Conservation (phyloP, 495 filamentous ascomycete species). For the Lasiosphaeris hirsuta region DNA sequence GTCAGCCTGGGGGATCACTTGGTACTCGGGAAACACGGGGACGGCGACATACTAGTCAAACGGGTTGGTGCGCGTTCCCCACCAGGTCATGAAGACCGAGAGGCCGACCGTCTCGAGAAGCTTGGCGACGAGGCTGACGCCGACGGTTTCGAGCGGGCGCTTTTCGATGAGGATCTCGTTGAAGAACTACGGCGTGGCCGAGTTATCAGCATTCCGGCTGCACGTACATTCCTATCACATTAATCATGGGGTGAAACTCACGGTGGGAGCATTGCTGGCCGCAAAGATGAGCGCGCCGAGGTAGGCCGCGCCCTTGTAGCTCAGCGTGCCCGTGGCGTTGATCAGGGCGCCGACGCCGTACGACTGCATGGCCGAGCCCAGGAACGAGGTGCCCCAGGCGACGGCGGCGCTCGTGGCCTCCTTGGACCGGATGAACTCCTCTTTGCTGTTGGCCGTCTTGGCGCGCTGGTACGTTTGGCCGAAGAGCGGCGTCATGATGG, state of each 20-base stretch:
- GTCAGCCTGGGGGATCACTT: background rate
- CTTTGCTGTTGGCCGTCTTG: slow-evolving; percentile 86
- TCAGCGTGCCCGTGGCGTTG: slow-evolving; percentile 90
- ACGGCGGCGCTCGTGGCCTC: slow-evolving; percentile 84
- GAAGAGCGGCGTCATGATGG: slow-evolving; percentile 82
- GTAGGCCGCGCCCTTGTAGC: slow-evolving; percentile 96
- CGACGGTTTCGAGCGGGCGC: slow-evolving; percentile 83
- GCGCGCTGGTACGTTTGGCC: slow-evolving; percentile 94
- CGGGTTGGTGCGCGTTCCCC: slow-evolving; percentile 90
- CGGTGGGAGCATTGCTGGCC: slow-evolving; percentile 81
- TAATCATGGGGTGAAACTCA: slow-evolving; percentile 45
- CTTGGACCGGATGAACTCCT: slow-evolving; percentile 92
- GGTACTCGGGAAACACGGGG: background rate
- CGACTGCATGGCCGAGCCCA: slow-evolving; percentile 84
- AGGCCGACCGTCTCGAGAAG: slow-evolving; percentile 91
- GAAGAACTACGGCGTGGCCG: slow-evolving; percentile 72
- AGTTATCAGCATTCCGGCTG: background rate
- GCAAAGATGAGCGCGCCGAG: slow-evolving; percentile 87
- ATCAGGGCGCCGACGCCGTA: slow-evolving; percentile 95
- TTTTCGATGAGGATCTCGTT: slow-evolving; percentile 86
- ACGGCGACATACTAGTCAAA: slow-evolving; percentile 52
- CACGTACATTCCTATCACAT: too few species aligned
- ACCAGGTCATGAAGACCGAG: slow-evolving; percentile 90
- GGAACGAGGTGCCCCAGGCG: slow-evolving; percentile 84
- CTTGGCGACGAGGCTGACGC: slow-evolving; percentile 75